These are phyloP conservation scores for Picea abies DNA, from an alignment of 83 land plant genomes.

Conservation along the genomic window DNA sequence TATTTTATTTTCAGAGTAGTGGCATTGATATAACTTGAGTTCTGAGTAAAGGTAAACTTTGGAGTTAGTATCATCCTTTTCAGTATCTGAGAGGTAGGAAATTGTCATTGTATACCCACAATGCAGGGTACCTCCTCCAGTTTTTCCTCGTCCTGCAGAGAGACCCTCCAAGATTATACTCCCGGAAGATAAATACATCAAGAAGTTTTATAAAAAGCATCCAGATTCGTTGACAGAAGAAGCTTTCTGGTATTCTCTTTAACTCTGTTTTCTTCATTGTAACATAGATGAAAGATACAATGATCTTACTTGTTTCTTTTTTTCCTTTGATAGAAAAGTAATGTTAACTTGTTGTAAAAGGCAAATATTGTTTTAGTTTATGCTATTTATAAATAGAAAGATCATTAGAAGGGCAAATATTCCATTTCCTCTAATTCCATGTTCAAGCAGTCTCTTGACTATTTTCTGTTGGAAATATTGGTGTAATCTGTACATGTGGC, in stretches of 20 bases:
- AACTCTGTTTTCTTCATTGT: not conserved
- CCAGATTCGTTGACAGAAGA: slow-evolving; percentile 57
- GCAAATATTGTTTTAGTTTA: not conserved
- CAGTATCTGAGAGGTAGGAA: no score
- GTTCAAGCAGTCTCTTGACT: no score
- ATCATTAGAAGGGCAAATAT: no score
- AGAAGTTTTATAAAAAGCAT: slow-evolving; percentile 48
- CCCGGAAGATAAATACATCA: slow-evolving; percentile 63
- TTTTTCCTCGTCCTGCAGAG: slow-evolving; percentile 51
- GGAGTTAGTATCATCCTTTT: no score
- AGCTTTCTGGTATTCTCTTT: slow-evolving; percentile 46
- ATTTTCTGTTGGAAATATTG: no score
- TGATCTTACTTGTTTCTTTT: not conserved
- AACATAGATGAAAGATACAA: not conserved
- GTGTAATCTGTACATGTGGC: no score
- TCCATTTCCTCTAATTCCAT: no score
- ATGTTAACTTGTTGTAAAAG: not conserved
- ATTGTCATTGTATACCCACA: not conserved
- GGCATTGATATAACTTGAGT: no score
- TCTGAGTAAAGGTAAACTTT: no score
- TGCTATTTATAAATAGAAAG: not conserved
- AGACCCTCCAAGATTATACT: slow-evolving; percentile 35
- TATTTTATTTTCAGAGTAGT: no score
- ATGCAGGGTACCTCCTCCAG: slow-evolving; percentile 61
- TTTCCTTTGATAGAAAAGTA: not conserved